Conservation (phyloP, 805 yeast species). For the Sugiyamaella qingdaonensis region DNA sequence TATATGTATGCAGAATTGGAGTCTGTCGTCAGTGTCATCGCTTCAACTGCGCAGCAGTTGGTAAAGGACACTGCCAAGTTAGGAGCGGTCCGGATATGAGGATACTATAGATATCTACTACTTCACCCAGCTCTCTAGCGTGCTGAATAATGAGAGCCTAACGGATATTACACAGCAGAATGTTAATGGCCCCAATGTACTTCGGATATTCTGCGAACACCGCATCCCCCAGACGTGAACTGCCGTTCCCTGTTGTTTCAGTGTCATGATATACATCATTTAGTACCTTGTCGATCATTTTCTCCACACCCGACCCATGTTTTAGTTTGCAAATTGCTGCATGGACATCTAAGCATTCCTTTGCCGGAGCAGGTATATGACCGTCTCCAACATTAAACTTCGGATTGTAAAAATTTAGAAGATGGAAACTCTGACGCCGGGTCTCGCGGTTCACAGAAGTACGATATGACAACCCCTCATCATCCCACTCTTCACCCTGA, state of each 20-base stretch:
- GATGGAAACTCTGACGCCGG: background rate
- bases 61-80: too few relatives aligned
- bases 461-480: background rate
- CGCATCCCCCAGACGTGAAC: slow-evolving; percentile 2
- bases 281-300: background rate
- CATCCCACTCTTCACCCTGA: background rate
- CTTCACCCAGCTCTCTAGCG: too few relatives aligned
- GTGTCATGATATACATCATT: slow-evolving; percentile 20
- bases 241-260: slow-evolving; percentile 13
- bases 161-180: too few relatives aligned
- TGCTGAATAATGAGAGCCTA: too few relatives aligned
- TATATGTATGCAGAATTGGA: too few relatives aligned
- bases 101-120: too few relatives aligned
- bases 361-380: background rate
- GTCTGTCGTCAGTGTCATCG: too few relatives aligned
- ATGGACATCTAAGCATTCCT: background rate
- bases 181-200: too few relatives aligned
- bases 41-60: too few relatives aligned
- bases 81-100: too few relatives aligned
- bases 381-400: background rate
- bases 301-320: slow-evolving; percentile 21
- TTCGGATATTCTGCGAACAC: background rate
- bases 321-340: slow-evolving; percentile 6
- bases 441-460: background rate
- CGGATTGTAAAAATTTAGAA: background rate